A percentile compares a stretch with the other conserved stretches of the same genome.
Conservation (phyloP, 208 protist species). For the Leishmania mexicana region DNA sequence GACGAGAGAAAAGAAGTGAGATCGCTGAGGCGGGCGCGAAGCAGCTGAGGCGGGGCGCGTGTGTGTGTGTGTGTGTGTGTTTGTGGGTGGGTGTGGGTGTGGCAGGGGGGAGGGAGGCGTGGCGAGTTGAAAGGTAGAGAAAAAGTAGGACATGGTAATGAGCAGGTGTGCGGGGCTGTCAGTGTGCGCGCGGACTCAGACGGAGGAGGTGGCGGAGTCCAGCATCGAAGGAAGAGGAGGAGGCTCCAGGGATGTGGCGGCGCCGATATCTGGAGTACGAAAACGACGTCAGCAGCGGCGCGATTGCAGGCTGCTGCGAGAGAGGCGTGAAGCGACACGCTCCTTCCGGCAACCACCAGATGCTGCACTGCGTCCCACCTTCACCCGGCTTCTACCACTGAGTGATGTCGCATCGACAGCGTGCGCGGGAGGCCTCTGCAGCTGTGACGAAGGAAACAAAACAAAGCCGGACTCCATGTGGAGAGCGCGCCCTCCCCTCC, state of each 20-base stretch:
- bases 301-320: neutral
- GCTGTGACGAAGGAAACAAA: neutral
- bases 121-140: neutral
- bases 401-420: neutral
- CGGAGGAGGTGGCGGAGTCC: neutral
- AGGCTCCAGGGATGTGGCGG: neutral
- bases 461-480: neutral
- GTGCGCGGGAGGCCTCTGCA: neutral
- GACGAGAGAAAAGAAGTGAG: neutral
- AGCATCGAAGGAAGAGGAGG: neutral
- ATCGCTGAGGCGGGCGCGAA: neutral
- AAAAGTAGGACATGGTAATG: neutral
- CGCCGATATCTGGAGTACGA: neutral
- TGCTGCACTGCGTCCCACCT: neutral
- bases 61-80: neutral
- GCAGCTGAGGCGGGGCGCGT: neutral
- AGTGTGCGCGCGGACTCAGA: neutral
- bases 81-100: neutral
- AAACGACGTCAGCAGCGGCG: neutral
- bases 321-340: neutral
- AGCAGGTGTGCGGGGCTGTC: neutral
- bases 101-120: neutral
- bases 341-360: neutral
- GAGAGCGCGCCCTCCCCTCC: too few relatives aligned
- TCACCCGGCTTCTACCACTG: neutral